Percentiles rank a stretch among this genome's conserved stretches.
Conservation (phyloP, 2,329 filamentous ascomycete species). For the Stagonosporopsis cucurbitacearum region DNA sequence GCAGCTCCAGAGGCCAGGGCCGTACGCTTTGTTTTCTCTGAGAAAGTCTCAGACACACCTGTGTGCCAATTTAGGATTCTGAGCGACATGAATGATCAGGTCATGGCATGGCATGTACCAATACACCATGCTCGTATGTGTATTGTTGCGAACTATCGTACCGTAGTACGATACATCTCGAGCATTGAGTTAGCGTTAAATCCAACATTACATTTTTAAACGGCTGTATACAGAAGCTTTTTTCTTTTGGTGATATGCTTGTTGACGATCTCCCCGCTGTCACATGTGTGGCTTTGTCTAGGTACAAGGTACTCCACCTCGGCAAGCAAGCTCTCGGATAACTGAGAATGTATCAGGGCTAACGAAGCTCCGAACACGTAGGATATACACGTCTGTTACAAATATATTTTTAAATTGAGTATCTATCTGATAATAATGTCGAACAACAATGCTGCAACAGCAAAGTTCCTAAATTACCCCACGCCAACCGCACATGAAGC, state of each 20-base stretch:
- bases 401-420: not conserved
- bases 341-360: not conserved
- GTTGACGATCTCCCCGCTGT: not conserved
- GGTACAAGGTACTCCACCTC: not conserved
- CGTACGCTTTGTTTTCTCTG: conserved; percentile 8
- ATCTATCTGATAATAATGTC: conserved; percentile 28
- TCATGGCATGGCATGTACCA: conserved; percentile 1
- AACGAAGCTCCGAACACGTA: not conserved
- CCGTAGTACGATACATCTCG: conserved; percentile 1
- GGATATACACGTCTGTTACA: not conserved
- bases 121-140: not conserved
- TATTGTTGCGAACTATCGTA: conserved; percentile 11
- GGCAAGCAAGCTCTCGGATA: not conserved
- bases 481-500: conserved; percentile 39
- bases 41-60: not conserved
- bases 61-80: not conserved
- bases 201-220: not conserved
- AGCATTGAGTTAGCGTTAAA: conserved; percentile 7
- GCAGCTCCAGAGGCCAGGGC: conserved; percentile 16
- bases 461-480: conserved; percentile 47
- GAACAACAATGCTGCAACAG: conserved; percentile 19
- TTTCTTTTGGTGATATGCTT: not conserved
- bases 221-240: not conserved
- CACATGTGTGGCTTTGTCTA: conserved; percentile 7
- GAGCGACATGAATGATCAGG: not conserved